A percentile compares a stretch with the other conserved stretches of the same genome.
These are phyloP conservation scores for Neospermospora avenae DNA, from an alignment of 2,329 filamentous ascomycete genomes.

Conservation along the genomic window DNA sequence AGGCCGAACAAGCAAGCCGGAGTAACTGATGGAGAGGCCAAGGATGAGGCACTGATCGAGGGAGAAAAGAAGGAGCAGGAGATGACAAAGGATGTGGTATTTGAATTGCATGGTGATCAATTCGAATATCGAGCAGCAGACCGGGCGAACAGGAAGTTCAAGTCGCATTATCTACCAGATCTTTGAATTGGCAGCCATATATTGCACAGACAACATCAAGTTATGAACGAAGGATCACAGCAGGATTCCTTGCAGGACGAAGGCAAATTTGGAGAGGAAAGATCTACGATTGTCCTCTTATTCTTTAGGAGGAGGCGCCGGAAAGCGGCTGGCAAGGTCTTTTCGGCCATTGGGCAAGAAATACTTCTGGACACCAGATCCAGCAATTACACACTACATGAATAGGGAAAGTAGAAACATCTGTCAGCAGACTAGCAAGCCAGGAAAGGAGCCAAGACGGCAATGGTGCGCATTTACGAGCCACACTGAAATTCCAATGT, in stretches of 20 bases:
- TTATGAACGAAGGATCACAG: background rate
- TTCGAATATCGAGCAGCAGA: constrained; percentile 81
- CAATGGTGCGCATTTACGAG: no score
- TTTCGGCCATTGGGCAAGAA: background rate
- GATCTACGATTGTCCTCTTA: no score
- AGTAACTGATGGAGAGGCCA: constrained; percentile 10
- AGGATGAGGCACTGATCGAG: constrained; percentile 19
- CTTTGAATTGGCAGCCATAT: constrained; percentile 50
- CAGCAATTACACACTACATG: background rate
- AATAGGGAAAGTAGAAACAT: background rate
- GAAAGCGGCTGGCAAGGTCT: no score
- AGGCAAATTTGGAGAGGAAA: background rate
- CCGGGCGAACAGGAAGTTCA: constrained; percentile 88
- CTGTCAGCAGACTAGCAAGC: background rate
- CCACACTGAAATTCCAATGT: background rate
- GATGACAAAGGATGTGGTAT: constrained; percentile 53
- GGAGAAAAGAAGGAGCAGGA: constrained; percentile 13
- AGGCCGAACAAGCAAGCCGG: constrained; percentile 24
- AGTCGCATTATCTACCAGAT: constrained; percentile 73
- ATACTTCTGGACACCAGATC: background rate
- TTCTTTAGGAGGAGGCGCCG: no score
- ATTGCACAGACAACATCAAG: background rate
- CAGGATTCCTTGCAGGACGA: background rate
- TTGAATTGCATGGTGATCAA: constrained; percentile 85
- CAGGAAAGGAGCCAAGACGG: background rate